These are phyloP conservation scores for Taphrina sp. DNA, from an alignment of 1,139 yeast genomes.

Conservation along the genomic window DNA sequence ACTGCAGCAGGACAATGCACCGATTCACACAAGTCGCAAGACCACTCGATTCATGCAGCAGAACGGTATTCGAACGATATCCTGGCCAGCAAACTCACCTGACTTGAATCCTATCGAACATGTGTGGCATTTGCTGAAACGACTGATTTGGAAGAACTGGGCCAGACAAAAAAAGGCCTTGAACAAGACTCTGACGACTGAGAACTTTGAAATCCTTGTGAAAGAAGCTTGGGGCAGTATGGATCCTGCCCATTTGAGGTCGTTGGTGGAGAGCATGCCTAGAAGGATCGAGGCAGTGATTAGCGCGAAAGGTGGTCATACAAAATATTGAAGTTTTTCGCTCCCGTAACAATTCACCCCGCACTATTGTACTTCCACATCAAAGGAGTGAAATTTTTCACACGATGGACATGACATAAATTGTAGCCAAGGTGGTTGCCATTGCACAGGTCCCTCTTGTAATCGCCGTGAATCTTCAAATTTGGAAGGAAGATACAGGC, in stretches of 20 bases:
- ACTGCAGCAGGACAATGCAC: constrained; percentile 9
- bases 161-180: background rate
- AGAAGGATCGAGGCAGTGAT: background rate
- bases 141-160: constrained; percentile 2
- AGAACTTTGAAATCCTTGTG: background rate
- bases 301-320: background rate
- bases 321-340: background rate
- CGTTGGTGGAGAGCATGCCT: background rate
- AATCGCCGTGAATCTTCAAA: background rate
- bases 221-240: background rate
- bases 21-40: constrained; percentile 14
- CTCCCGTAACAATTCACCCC: background rate
- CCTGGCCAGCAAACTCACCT: constrained; percentile 15
- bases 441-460: too few relatives aligned
- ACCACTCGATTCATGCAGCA: background rate
- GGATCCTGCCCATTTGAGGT: background rate
- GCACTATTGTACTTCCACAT: background rate
- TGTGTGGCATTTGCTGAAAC: constrained; percentile 1
- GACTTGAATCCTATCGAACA: constrained; percentile 7
- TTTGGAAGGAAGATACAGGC: background rate
- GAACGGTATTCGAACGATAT: background rate
- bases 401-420: background rate
- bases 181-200: background rate
- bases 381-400: background rate
- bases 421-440: too few relatives aligned